Percentiles rank a stretch among this genome's conserved stretches.
These are phyloP conservation scores for Cyclostephanos tholiformis DNA, from an alignment of 108 stramenopile genomes.

Conservation along the genomic window DNA sequence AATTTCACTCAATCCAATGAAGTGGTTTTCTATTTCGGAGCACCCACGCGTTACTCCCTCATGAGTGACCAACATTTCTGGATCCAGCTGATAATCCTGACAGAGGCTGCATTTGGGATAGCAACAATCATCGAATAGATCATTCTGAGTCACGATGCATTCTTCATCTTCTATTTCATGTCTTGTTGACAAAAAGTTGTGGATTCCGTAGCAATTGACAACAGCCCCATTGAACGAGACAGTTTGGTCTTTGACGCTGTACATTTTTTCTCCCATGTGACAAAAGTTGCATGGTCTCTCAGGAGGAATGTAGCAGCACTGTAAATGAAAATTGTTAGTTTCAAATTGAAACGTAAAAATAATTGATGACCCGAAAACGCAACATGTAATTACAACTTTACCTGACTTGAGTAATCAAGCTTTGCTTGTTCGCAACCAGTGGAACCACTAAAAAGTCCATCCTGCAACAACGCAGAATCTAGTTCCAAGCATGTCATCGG, in stretches of 20 bases:
- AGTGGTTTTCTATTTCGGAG: slow-evolving; percentile 39
- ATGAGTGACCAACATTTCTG: slow-evolving; percentile 32
- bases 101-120: slow-evolving; percentile 46
- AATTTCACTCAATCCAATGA: slow-evolving; percentile 39
- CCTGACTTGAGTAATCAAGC: slow-evolving; percentile 30
- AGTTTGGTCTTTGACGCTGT: slow-evolving; percentile 35
- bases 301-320: slow-evolving; percentile 48
- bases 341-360: background rate
- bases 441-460: slow-evolving; percentile 32
- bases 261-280: slow-evolving; percentile 30
- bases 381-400: background rate
- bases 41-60: slow-evolving; percentile 37
- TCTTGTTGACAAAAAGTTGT: slow-evolving; percentile 44
- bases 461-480: slow-evolving; percentile 35
- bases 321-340: background rate
- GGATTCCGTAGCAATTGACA: slow-evolving; percentile 38
- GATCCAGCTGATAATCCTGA: slow-evolving; percentile 41
- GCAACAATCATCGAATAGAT: slow-evolving; percentile 44
- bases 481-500: slow-evolving; percentile 53
- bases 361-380: background rate
- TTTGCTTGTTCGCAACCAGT: slow-evolving; percentile 29
- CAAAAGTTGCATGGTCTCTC: slow-evolving; percentile 41
- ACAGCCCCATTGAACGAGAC: slow-evolving; percentile 43
- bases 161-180: slow-evolving; percentile 31
- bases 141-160: slow-evolving; percentile 35